Evolutionary conservation across 306 rosid species (phyloP).

Genomic region (Vachellia pachyceras): DNA sequence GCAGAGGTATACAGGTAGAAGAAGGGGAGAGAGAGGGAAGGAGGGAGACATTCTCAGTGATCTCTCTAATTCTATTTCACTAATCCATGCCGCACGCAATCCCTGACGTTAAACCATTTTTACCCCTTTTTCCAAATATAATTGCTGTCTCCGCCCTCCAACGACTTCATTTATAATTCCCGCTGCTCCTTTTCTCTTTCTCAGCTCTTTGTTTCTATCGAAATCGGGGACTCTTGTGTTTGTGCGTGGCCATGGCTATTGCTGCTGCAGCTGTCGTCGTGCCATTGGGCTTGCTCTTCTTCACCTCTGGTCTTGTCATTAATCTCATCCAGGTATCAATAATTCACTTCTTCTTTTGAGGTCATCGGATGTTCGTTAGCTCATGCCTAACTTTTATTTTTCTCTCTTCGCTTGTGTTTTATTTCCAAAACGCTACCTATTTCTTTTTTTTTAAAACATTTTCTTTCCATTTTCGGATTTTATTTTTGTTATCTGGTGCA

Average conservation of each 20-base stretch:
- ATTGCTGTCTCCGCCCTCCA: background rate
- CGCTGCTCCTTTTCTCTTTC: background rate
- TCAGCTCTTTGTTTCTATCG: slow-evolving; percentile 23
- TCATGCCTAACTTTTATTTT: background rate
- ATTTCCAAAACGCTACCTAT: background rate
- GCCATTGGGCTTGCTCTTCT: slow-evolving; percentile 88
- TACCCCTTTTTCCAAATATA: background rate
- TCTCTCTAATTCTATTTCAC: background rate
- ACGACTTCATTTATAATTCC: background rate
- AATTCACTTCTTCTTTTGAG: background rate
- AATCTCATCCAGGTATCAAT: slow-evolving; percentile 77
- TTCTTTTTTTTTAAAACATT: background rate
- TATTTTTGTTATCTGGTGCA: background rate
- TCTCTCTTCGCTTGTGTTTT: background rate
- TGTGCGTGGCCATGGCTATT: slow-evolving; percentile 68
- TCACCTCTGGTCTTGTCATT: slow-evolving; percentile 80
- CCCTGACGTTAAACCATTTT: background rate
- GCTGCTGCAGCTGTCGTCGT: slow-evolving; percentile 82
- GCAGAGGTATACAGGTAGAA: background rate
- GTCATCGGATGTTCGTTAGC: background rate
- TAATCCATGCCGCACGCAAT: slow-evolving; percentile 7
- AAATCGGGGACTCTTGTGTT: slow-evolving; percentile 7
- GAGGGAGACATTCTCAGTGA: background rate
- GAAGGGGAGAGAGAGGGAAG: background rate
- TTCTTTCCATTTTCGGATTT: background rate